phyloP scores from a whole-genome alignment of 352 stramenopile genomes.

The Phytophthora litchii region DNA sequence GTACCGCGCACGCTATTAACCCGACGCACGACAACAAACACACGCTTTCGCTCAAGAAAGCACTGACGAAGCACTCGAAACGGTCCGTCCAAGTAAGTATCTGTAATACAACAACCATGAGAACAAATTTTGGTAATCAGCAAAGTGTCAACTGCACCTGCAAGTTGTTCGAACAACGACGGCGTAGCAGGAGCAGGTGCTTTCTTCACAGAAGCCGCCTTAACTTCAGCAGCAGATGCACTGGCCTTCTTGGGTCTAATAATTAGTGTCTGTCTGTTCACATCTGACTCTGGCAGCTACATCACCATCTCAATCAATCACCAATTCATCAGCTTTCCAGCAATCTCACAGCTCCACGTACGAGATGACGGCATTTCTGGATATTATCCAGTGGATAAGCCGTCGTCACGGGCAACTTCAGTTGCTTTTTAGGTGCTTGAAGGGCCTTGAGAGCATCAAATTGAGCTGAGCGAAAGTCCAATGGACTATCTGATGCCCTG shows the following conservation, averaged over 20 bases:
- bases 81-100: slow-evolving; percentile 84
- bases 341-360: slow-evolving; percentile 28
- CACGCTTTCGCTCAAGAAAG: slow-evolving; percentile 77
- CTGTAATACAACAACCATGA: slow-evolving; percentile 20
- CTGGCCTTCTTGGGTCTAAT: slow-evolving; percentile 37
- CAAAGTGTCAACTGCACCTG: slow-evolving; percentile 37
- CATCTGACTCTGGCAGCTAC: slow-evolving; percentile 71
- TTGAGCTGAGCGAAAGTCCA: slow-evolving; percentile 57
- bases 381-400: slow-evolving; percentile 86
- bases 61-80: slow-evolving; percentile 84
- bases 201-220: slow-evolving; percentile 13
- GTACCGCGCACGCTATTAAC: slow-evolving; percentile 92
- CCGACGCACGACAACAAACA: slow-evolving; percentile 89
- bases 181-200: slow-evolving; percentile 12
- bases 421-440: slow-evolving; percentile 10
- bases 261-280: slow-evolving; percentile 53
- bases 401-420: slow-evolving; percentile 35
- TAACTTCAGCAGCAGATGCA: slow-evolving; percentile 20
- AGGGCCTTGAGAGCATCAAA: slow-evolving; percentile 72
- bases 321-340: background rate
- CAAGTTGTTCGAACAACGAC: slow-evolving; percentile 61
- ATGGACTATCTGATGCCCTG: slow-evolving; percentile 11
- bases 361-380: slow-evolving; percentile 81
- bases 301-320: background rate
- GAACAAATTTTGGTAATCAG: slow-evolving; percentile 3